Conservation (phyloP, 495 filamentous ascomycete genomes). For the Xylaria cubensis region DNA sequence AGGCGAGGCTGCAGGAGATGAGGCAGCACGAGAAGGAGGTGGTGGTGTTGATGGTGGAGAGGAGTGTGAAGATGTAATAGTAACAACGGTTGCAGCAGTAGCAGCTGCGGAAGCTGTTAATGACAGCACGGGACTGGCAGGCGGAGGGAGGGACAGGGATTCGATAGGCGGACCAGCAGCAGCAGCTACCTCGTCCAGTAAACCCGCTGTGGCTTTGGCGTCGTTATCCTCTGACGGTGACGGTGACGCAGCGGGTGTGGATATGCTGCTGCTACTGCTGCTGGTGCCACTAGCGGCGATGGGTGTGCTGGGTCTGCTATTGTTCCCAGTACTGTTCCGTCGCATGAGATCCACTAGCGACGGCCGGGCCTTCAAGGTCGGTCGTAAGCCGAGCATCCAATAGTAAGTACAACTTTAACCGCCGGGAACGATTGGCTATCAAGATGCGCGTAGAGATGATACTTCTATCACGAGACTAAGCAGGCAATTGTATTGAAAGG, state of each 20-base stretch:
- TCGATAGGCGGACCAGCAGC: conserved; percentile 50
- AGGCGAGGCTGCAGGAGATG: conserved; percentile 41
- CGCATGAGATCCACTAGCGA: conserved; percentile 76
- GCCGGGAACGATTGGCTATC: conserved; percentile 3
- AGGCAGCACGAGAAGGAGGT: conserved; percentile 29
- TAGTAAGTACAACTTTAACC: background rate
- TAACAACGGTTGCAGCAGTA: conserved; percentile 43
- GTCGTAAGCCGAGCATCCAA: conserved; percentile 67
- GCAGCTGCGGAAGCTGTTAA: conserved; percentile 48
- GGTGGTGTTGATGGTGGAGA: conserved; percentile 35
- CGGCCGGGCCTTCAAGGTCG: conserved; percentile 70
- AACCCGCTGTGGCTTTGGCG: conserved; percentile 44
- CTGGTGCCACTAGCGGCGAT: conserved; percentile 20
- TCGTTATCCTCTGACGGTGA: conserved; percentile 27
- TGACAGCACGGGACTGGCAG: conserved; percentile 53
- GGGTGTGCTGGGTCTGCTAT: conserved; percentile 43
- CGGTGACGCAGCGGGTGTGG: background rate
- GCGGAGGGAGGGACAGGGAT: conserved; percentile 52
- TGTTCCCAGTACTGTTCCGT: conserved; percentile 47
- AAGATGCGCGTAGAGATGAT: background rate
- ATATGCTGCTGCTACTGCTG: background rate
- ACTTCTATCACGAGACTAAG: background rate
- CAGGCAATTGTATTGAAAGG: background rate
- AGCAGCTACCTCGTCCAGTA: conserved; percentile 24
- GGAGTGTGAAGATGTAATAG: conserved; percentile 45